Evolutionary conservation across 2,329 filamentous ascomycete species (phyloP), one percentile per base, ranked within the genome.

Genomic region (Kalmusia sp.): DNA sequence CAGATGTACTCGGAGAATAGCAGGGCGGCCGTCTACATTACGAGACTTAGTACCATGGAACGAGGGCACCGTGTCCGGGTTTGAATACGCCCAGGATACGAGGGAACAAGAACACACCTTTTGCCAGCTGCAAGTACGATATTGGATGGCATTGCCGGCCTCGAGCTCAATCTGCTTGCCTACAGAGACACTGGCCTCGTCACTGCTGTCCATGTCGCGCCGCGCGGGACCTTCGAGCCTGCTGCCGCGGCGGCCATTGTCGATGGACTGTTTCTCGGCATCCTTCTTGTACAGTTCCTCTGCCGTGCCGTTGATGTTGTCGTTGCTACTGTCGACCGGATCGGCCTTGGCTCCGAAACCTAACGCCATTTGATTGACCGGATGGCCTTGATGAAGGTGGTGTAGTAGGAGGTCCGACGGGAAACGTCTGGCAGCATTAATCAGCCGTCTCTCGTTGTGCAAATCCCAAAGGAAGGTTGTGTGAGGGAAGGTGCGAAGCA

Each of bases 1-100:
- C 92, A 96, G 54, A 97, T 97, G 73, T 97, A 97, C 79, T 97
- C 93, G 45, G 91, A 95, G 77, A 97, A 96, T 46, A 97, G 85
- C 63, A 96, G 75, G 1, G 89, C 92, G 0, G 93, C 92, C 48
- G 93, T 96, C 89, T 89, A 65, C 12, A 2, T 17, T 28, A 5
- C 6, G 28, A 3, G 14, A 50, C 45, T 68, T 41, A 69, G 56
- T 45, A 37, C 27, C 22, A 33, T 19, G 19, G 6, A n/a, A n/a
- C n/a, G 9, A 6, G 33, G 4, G 19, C 15, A 39, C 27, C 28
- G 24, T 12, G 24, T 14, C 19, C 17, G 19, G 21, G 8, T 21
- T 4, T 25, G 19, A 27, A 9, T 27, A 9, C 38, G 38, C 21
- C 12, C 3, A 24, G 22, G 22, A 14, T 14, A 31, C 9, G 15